Evolutionary conservation across 2,329 filamentous ascomycete genomes (phyloP).

Genomic region (Aquanectria penicillioides): DNA sequence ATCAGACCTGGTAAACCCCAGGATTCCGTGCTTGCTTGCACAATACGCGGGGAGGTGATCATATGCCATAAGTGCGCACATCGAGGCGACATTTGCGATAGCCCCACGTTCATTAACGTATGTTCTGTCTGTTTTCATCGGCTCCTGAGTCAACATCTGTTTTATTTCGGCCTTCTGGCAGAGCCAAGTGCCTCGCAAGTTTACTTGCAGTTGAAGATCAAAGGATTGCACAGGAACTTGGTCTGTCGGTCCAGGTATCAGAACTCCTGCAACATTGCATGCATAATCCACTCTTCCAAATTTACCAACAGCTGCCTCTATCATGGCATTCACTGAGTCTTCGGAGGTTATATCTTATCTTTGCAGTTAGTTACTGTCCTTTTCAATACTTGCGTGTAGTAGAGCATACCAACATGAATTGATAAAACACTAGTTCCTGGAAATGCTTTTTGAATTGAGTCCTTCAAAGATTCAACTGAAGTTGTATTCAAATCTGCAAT

Average conservation of each 20-base stretch:
- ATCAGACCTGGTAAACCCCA: not conserved
- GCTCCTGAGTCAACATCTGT: constrained; percentile 6
- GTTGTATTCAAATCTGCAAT: not conserved
- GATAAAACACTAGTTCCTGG: not conserved
- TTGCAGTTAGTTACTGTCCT: no score
- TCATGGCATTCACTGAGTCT: not conserved
- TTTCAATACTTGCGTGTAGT: no score
- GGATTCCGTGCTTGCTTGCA: constrained; percentile 9
- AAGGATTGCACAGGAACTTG: not conserved
- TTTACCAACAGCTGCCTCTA: not conserved
- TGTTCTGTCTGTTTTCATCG: not conserved
- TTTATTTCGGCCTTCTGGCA: not conserved
- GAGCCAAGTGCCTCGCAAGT: constrained; percentile 8
- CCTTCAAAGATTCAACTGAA: not conserved
- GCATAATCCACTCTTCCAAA: constrained; percentile 11
- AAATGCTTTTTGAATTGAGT: not conserved
- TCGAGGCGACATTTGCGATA: constrained; percentile 8
- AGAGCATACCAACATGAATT: not conserved
- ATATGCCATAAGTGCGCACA: constrained; percentile 11
- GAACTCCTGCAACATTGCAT: constrained; percentile 1
- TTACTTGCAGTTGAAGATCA: not conserved
- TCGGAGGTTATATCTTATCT: not conserved
- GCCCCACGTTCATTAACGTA: not conserved
- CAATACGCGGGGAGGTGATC: constrained; percentile 10
- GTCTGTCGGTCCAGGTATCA: constrained; percentile 4